Conservation (phyloP, 2,329 filamentous ascomycete genomes). For the Malbranchea cinnamomea region DNA sequence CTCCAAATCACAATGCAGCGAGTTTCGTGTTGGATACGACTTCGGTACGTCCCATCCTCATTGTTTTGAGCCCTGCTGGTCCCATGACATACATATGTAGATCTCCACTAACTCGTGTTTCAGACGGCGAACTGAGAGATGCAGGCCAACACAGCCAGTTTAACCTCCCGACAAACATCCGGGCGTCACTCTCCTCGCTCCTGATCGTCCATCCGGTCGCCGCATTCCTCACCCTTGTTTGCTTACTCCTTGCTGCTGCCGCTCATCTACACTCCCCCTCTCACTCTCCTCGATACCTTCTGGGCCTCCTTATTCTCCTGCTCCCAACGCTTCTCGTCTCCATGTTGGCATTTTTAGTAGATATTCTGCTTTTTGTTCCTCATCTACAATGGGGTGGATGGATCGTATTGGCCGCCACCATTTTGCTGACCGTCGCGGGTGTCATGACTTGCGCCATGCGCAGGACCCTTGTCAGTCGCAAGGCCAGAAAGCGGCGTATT, state of each 20-base stretch:
- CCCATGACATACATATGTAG: not conserved
- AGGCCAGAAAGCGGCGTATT: constrained; percentile 83
- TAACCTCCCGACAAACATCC: constrained; percentile 48
- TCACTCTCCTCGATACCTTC: constrained; percentile 77
- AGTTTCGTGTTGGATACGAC: constrained; percentile 71
- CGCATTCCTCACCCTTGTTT: constrained; percentile 69
- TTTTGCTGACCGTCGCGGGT: constrained; percentile 65
- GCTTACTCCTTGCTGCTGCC: constrained; percentile 62
- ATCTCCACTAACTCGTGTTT: not conserved
- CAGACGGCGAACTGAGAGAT: constrained; percentile 35
- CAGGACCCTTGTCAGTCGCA: constrained; percentile 75
- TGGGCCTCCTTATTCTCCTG: constrained; percentile 71
- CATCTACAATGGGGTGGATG: constrained; percentile 91
- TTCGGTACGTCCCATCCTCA: constrained; percentile 46
- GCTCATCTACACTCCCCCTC: constrained; percentile 79
- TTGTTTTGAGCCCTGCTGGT: not conserved
- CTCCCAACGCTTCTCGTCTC: constrained; percentile 73
- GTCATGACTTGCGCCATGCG: constrained; percentile 92
- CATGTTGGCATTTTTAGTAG: constrained; percentile 77
- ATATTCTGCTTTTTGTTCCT: constrained; percentile 86
- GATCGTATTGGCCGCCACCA: constrained; percentile 76
- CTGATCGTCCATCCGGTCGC: constrained; percentile 88
- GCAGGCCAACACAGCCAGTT: constrained; percentile 36
- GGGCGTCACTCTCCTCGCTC: constrained; percentile 64
- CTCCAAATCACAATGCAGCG: constrained; percentile 48